These are phyloP conservation scores for Neurospora intermedia DNA, from an alignment of 495 filamentous ascomycete species.

Conservation along the genomic window DNA sequence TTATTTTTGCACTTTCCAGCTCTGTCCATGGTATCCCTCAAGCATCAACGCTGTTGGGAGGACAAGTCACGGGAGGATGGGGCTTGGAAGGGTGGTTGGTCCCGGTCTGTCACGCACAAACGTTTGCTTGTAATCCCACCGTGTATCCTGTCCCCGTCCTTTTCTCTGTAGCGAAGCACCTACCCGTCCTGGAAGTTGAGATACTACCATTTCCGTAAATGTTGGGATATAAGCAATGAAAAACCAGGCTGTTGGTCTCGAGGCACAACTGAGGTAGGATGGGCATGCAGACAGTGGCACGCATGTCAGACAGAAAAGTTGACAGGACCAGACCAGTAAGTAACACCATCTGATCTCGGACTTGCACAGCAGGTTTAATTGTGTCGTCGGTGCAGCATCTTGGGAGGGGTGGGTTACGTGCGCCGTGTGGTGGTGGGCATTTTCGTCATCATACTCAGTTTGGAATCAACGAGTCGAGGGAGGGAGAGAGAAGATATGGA, in stretches of 20 bases:
- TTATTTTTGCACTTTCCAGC: neutral
- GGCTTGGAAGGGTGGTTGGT: neutral
- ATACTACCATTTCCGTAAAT: neutral
- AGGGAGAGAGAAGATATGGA: neutral
- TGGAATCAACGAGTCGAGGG: neutral
- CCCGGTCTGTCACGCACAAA: neutral
- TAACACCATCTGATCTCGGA: neutral
- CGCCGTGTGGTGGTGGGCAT: neutral
- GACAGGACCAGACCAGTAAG: neutral
- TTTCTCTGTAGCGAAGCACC: neutral
- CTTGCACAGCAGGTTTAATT: neutral
- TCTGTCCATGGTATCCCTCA: neutral
- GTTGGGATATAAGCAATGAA: neutral
- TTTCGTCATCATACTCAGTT: neutral
- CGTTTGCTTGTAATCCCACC: neutral
- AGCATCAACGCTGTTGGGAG: neutral
- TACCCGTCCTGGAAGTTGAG: slow-evolving; percentile 11
- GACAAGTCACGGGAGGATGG: neutral
- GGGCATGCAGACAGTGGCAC: neutral
- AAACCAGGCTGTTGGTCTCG: neutral
- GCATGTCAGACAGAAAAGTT: neutral
- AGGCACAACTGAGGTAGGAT: neutral
- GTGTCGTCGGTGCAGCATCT: neutral
- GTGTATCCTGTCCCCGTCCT: neutral
- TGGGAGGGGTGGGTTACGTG: neutral